Evolutionary conservation across 108 stramenopile species (phyloP), one percentile per base, ranked within the genome.

Genomic region (Schizochytrium sp.): DNA sequence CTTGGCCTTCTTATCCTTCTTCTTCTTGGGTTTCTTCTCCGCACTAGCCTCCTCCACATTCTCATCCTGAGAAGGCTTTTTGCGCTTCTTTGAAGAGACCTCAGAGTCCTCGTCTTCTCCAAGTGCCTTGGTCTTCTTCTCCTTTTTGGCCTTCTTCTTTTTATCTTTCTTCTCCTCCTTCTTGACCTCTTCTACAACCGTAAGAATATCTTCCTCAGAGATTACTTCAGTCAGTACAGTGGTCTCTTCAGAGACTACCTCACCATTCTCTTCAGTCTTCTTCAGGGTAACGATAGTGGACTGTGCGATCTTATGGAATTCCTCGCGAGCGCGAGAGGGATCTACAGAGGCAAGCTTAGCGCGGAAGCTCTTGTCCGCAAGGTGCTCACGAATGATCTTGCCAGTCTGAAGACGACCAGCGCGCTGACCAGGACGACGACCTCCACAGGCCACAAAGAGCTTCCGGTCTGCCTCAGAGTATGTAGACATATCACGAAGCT

Each of bases 311-410:
- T 69, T 69, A 44, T 69, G 64, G 44, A 69, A 69, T 44, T 69
- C 64, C 28, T 69, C 15, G 7, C 64, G 64, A 38, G 64, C 64
- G 8, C 44, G 40, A 44, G 12, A 13, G 28, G 64, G 64, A 44
- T 69, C 64, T 44, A 69, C 44, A 0, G 64, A 69, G 64, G 64
- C 64, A 8, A 69, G 28, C 15, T 69, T 69, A 44, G 64, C 76
- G 50, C 38, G n/a, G 53, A 83, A 83, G 76, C 2, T 2, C 47
- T 83, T 49, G 53, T 83, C 76, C 5, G 76, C 76, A 53, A 55
- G 50, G 53, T 83, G 76, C 76, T 83, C 76, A 40, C 76, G 76
- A 42, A 83, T 49, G 28, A 83, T 83, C 53, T 83, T 83, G 47
- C 76, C 76, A 17, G 47, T 49, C 76, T 83, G 76, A 7, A 83